Percentiles rank a stretch among this genome's conserved stretches.
Evolutionary conservation across 1,284 basidiomycete species (phyloP).

Genomic region (Fomitopsis schrenkii): DNA sequence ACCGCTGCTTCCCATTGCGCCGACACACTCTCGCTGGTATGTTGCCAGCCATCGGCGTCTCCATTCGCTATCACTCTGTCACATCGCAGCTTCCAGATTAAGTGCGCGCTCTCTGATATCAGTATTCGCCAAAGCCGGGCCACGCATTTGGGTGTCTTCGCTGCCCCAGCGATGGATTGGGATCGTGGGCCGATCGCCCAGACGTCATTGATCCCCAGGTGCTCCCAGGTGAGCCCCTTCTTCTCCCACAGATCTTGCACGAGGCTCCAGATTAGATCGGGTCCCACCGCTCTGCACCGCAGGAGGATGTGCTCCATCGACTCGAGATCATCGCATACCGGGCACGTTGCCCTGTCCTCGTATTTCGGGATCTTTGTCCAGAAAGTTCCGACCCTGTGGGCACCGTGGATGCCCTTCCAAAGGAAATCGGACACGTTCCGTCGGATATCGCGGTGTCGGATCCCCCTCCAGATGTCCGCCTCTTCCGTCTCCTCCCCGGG

Average conservation of each 20-base stretch:
- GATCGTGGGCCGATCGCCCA: too few species aligned
- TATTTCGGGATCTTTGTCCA: neutral
- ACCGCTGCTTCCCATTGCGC: neutral
- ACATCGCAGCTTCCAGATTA: neutral
- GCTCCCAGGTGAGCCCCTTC: too few species aligned
- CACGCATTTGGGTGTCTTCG: too few species aligned
- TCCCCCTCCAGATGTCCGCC: neutral
- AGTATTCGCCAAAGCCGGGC: neutral
- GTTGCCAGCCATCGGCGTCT: neutral
- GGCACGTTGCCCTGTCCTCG: neutral
- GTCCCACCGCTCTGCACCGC: neutral
- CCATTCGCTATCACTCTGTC: neutral
- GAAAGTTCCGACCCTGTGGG: conserved; percentile 7
- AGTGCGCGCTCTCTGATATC: neutral
- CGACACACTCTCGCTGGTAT: neutral
- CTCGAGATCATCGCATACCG: neutral
- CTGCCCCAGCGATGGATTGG: too few species aligned
- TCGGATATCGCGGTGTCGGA: conserved; percentile 11
- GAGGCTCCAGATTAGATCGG: neutral
- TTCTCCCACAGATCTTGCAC: too few species aligned
- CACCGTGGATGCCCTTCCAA: conserved; percentile 27
- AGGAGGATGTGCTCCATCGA: neutral
- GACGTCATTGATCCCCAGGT: too few species aligned
- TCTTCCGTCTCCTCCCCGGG: too few species aligned
- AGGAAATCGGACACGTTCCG: conserved; percentile 24